Evolutionary conservation across 2,329 filamentous ascomycete genomes (phyloP), one percentile per base, ranked within the genome.

Genomic region (Shiraia bambusicola): DNA sequence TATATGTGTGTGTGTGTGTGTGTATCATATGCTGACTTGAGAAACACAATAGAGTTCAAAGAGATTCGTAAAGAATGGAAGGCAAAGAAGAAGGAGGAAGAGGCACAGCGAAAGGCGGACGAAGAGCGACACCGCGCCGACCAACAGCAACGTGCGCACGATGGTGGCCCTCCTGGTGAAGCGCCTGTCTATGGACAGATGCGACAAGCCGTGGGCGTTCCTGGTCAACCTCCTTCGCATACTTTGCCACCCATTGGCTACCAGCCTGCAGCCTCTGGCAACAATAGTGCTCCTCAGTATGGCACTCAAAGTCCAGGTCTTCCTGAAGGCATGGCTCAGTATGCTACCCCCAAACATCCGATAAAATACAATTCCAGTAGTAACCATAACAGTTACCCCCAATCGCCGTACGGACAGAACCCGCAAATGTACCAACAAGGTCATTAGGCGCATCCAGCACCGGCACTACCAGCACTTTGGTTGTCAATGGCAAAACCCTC

Each of bases 31-130:
- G 59, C 71, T 74, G 63, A 73, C 69, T 61, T 40, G 51, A 47
- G 40, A 49, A n/a, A 44, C 61, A 53, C 22, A 28, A 31, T 64
- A 97, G 93, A 97, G 71, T 97, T 98, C 75, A 98, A 98, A 69
- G 93, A 98, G 65, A 96, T 97, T 47, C 87, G 93, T 51, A 97
- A 97, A 67, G 92, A 97, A 66, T 98, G 93, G 93, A 98, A 97
- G 76, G 88, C 88, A 28, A 89, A 93, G 63, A 97, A 97, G 82
- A 98, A 98, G 88, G 93, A 97, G 69, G 92, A 97, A 60, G 92
- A 97, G 54, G 85, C 85, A 37, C 79, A 83, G 58, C 87, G 91
- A 63, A 96, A 96, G 76, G 87, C 86, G 10, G 88, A 91, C 8
- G 92, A 97, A 52, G 91, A 96, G 65, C 80, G 85, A 52, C 79